Evolutionary conservation across 1,139 yeast species (phyloP), one percentile per base, ranked within the genome.

Genomic region (Scheffersomyces illinoinensis): DNA sequence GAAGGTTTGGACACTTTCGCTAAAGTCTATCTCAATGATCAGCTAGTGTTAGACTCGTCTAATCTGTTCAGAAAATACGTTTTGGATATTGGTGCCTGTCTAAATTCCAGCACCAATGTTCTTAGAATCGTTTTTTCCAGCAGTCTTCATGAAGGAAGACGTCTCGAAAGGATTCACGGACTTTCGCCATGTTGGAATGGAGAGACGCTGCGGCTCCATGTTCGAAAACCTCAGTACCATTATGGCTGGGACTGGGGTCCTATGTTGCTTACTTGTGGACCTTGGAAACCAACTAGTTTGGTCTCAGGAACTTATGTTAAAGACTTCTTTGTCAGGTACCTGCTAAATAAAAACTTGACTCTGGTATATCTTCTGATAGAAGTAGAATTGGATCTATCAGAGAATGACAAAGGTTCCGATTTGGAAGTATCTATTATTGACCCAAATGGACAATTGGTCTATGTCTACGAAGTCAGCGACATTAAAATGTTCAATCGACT

Each of bases 1-100:
- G 79, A 79, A 57, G 84, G 85, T 6, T 70, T 82, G 52, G 85
- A 82, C 61, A 82, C 85, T 1, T 74, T 76, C 65, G 80, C 82
- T 3, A 70, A 72, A 5, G 77, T 81, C 1, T 69, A 62, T 49
- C 58, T 82, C 47, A 81, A 82, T 58, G 80, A 69, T 1, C 57
- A 58, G n/a, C 59, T 66, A 54, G 69, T 82, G 39, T 66, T 77
- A 47, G 52, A 61, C 3, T 69, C 80, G 4, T 72, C 72, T 23
- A 80, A 81, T 64, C 78, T 79, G 81, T 82, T 82, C 63, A 66
- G 69, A 19, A 61, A 62, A 53, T 52, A 67, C 69, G 33, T 58
- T 2, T 55, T 62, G 5, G 66, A 59, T 46, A 54, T 59, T 12
- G 21, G 52, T 18, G 55, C 49, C 8, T 17, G 18, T n/a, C 20